These are phyloP conservation scores for Tolypocladium tropicale DNA, from an alignment of 2,329 filamentous ascomycete species.

Conservation along the genomic window DNA sequence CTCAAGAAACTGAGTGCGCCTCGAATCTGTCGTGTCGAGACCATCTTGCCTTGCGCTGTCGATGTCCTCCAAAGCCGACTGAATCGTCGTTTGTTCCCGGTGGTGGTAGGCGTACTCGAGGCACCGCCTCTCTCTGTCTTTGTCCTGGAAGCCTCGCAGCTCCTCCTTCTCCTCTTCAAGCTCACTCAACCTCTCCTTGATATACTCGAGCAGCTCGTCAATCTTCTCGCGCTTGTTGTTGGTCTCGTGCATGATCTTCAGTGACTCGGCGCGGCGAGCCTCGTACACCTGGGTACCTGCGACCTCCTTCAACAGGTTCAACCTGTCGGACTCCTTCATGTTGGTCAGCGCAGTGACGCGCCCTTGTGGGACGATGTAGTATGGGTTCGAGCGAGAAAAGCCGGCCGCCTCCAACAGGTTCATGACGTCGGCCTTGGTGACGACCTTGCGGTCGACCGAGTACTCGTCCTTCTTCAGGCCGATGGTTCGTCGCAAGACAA, in stretches of 20 bases:
- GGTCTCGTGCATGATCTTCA: conserved; percentile 96
- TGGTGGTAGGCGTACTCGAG: conserved; percentile 93
- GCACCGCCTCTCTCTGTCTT: conserved; percentile 83
- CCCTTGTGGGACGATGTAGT: conserved; percentile 97
- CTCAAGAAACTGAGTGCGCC: conserved; percentile 63
- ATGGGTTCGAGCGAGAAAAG: conserved; percentile 94
- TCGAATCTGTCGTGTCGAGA: conserved; percentile 74
- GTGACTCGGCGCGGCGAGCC: conserved; percentile 75
- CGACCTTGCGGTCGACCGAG: conserved; percentile 91
- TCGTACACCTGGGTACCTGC: conserved; percentile 97
- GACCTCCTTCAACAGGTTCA: conserved; percentile 93
- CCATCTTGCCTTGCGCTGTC: conserved; percentile 75
- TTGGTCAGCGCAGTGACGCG: conserved; percentile 93
- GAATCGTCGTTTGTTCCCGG: conserved; percentile 72
- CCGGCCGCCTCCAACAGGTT: conserved; percentile 92
- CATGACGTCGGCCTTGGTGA: conserved; percentile 88
- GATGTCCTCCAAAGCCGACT: conserved; percentile 68
- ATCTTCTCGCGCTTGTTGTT: conserved; percentile 93
- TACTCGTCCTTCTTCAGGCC: conserved; percentile 98
- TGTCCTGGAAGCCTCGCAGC: conserved; percentile 85
- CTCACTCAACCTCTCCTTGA: conserved; percentile 79
- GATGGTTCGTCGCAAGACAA: conserved; percentile 86
- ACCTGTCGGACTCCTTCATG: conserved; percentile 91
- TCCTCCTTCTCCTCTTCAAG: conserved; percentile 97
- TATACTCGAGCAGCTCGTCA: conserved; percentile 82